Evolutionary conservation across 257 asterid species (phyloP), one percentile per base, ranked within the genome.

Genomic region (Solanum verrucosum): DNA sequence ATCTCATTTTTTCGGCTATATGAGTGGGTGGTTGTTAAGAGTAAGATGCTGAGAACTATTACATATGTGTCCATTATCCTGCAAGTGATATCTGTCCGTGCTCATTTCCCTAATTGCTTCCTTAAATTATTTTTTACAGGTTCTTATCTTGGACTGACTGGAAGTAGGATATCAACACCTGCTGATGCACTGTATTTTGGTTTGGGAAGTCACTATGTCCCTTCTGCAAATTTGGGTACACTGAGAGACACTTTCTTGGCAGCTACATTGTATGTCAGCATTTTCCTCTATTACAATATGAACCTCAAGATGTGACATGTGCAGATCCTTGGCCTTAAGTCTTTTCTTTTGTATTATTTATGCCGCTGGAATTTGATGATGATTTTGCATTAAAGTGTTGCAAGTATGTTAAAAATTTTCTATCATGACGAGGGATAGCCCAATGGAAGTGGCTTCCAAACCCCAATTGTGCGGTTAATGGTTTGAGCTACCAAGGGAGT

Each of bases 131-230:
- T 75, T 84, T 38, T 89, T 93, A 87, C 95, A 97, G 99, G 99
- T 92, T 93, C 95, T 83, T 97, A 95, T 91, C 98, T 97, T 90
- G 99, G 98, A 89, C 91, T 97, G 92, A 97, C 99, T 68, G 99
- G 99, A 81, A 92, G 90, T 91, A 93, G 98, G 89, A 84, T 97
- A 88, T 94, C 98, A 77, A 94, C 96, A 1, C 98, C 99, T 89
- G 96, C 98, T 85, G 99, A 97, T 94, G 99, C 99, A 90, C 92
- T 97, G 27, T 97, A 93, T 90, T 93, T 93, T 87, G 99, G 99
- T 84, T 93, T 97, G 81, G 98, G 98, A 83, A 93, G 96, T 29
- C 99, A 97, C 89, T 95, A 93, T 91, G 96, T 96, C 77, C 99
- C 98, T 87, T 95, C 98, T 85, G 96, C 92, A 87, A 95, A 93